Conservation (phyloP, 345 rosid genomes). For the Eucalyptus regnans region DNA sequence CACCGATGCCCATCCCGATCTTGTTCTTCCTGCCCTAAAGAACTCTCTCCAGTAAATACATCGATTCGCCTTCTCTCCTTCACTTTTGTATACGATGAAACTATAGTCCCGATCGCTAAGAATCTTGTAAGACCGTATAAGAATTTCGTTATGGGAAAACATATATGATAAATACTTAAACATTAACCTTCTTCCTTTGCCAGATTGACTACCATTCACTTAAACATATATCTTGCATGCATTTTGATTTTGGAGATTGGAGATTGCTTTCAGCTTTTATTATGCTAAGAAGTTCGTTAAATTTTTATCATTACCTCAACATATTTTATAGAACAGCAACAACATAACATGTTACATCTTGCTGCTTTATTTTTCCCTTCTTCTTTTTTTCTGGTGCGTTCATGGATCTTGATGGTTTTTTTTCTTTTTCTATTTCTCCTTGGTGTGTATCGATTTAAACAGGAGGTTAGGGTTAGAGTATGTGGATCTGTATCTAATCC, state of each 20-base stretch:
- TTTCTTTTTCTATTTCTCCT: background rate
- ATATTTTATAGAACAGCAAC: background rate
- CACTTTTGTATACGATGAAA: background rate
- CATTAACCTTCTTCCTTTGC: background rate
- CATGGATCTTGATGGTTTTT: background rate
- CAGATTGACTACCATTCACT: background rate
- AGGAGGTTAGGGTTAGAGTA: conserved; percentile 28
- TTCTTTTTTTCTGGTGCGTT: background rate
- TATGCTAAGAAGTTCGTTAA: background rate
- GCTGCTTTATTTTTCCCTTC: background rate
- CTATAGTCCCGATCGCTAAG: background rate
- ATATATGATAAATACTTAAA: background rate
- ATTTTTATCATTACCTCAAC: background rate
- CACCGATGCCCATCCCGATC: conserved; percentile 32
- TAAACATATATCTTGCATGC: background rate
- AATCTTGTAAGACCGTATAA: background rate
- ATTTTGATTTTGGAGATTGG: background rate
- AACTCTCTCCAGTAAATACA: conserved; percentile 8
- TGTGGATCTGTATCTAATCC: conserved; percentile 28
- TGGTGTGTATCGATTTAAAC: background rate
- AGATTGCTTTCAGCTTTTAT: background rate
- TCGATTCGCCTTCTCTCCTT: background rate
- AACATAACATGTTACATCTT: background rate
- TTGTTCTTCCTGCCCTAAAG: conserved; percentile 35
- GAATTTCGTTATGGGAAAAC: background rate